Conservation (phyloP, 2,329 filamentous ascomycete genomes). For the Helminthosporium solani region DNA sequence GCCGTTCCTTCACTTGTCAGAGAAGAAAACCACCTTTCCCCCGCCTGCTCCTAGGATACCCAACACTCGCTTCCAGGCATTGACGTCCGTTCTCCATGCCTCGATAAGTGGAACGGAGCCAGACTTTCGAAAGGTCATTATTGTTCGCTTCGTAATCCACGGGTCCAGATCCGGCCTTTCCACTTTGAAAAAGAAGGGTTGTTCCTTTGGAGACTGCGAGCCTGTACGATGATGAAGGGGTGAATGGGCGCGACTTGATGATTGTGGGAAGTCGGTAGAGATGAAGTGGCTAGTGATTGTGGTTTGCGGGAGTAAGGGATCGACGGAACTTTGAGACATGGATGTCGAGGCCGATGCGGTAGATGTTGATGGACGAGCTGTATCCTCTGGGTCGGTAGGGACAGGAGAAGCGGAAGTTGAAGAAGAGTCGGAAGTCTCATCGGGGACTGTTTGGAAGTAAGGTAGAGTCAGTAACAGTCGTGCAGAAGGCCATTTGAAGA, state of each 20-base stretch:
- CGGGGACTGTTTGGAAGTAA: background rate
- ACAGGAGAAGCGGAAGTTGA: background rate
- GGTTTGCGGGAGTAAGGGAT: background rate
- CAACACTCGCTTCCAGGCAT: slow-evolving; percentile 16
- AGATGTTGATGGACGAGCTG: too few species aligned
- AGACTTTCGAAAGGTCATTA: slow-evolving; percentile 19
- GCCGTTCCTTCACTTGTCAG: background rate
- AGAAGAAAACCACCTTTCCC: slow-evolving; percentile 37
- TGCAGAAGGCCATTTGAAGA: background rate
- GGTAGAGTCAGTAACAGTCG: background rate
- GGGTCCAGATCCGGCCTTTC: background rate
- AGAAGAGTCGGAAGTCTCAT: background rate
- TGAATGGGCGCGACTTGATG: too few species aligned
- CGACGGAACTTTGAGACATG: too few species aligned
- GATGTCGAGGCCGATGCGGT: too few species aligned
- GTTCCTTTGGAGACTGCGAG: background rate
- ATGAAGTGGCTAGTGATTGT: background rate
- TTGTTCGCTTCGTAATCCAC: slow-evolving; percentile 14
- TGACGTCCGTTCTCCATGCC: slow-evolving; percentile 20
- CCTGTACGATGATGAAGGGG: too few species aligned
- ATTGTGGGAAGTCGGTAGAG: background rate
- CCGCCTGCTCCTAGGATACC: slow-evolving; percentile 24
- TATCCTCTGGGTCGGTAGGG: too few species aligned
- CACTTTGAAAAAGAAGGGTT: background rate
- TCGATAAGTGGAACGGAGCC: slow-evolving; percentile 24